phyloP scores from a whole-genome alignment of 2,329 filamentous ascomycete genomes.

The Cladorrhinum sp. region DNA sequence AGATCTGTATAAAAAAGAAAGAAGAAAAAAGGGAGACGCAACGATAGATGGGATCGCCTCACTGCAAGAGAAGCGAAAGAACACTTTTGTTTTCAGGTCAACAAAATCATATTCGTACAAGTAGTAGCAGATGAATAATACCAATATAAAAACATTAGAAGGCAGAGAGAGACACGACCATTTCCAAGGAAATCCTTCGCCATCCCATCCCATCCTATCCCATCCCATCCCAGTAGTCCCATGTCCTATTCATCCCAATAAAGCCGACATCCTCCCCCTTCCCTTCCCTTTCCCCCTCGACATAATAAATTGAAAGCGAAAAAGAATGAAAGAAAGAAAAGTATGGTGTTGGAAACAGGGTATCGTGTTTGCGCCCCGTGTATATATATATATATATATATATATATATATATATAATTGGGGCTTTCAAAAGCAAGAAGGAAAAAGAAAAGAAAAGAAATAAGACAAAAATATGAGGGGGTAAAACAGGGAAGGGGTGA shows the following conservation, averaged over 20 bases:
- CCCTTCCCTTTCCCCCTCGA: neutral
- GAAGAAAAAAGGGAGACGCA: too few species aligned
- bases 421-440: neutral
- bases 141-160: too few species aligned
- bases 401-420: neutral
- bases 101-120: too few species aligned
- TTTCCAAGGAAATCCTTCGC: too few species aligned
- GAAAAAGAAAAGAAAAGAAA: conserved; percentile 1
- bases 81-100: too few species aligned
- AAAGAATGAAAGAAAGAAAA: conserved; percentile 8
- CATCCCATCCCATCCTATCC: neutral
- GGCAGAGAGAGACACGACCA: too few species aligned
- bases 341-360: conserved; percentile 10
- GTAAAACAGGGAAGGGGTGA: conserved; percentile 1
- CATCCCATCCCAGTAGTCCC: neutral
- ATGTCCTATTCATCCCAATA: neutral
- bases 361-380: conserved; percentile 2
- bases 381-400: too few species aligned
- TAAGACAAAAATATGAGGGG: conserved; percentile 4
- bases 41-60: too few species aligned
- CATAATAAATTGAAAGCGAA: neutral
- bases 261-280: neutral
- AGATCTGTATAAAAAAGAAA: too few species aligned
- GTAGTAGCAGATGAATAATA: too few species aligned
- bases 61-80: too few species aligned